Evolutionary conservation across 441 rosid genomes (phyloP), one percentile per base, ranked within the genome.

Genomic region (Hura crepitans): DNA sequence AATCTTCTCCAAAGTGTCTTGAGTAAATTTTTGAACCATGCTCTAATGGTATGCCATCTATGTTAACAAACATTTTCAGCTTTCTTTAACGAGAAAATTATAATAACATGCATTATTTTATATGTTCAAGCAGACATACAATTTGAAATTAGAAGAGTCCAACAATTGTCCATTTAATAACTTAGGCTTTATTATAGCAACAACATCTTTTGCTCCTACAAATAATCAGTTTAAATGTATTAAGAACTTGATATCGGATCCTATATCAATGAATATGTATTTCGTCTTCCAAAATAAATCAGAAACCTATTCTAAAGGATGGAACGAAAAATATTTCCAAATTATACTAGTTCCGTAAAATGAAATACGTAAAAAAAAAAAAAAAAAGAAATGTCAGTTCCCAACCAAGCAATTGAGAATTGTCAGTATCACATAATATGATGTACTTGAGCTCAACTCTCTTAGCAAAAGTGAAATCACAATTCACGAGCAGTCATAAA

Each of bases 1-100:
- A 86, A 95, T 80, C 81, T 81, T 81, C 81, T 85, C 73, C 75
- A 43, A 49, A 95, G 76, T 8, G 82, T 84, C 81, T 87, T 90
- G 37, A 90, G 63, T n/a, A 87, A 69, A 74, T 82, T 89, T 58
- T 60, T 75, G 65, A 85, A 62, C 95, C 96, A 88, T 70, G 59
- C 69, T 61, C 71, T 81, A 43, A 84, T 79, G 70, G 69, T 59
- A 30, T 81, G 84, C 89, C 86, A 84, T 60, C 98, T 92, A 56
- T 35, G 65, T 68, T 54, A 62, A 31, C 9, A 74, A 28, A 31
- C 22, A 46, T 53, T 25, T 43, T 70, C 65, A 63, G 65, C 6
- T 23, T 71, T 72, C 45, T 68, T 18, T 42, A 18, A 66, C 73
- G 55, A 66, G 25, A 66, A 63, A 66, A 59, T 4, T 46, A 49